phyloP scores from a whole-genome alignment of 257 asterid genomes.

The Jaltomata sinuosa region DNA sequence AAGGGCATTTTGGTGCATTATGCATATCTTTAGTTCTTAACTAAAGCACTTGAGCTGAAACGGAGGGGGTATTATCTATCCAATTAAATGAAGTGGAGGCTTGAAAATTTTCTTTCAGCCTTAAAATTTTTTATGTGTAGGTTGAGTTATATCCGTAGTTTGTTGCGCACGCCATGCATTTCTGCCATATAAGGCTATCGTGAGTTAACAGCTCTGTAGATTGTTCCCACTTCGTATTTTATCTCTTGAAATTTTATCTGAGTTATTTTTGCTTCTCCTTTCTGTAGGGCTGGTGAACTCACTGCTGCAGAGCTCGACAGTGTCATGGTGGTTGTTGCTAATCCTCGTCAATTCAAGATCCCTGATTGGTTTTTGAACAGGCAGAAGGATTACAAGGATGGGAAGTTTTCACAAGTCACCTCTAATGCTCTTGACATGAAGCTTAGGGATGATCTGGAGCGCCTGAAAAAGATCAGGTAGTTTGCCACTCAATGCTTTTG shows the following conservation, averaged over 20 bases:
- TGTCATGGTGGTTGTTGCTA: conserved; percentile 5
- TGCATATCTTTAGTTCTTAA: neutral
- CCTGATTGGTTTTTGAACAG: conserved; percentile 5
- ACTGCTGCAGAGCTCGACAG: conserved; percentile 5
- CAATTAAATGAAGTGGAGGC: neutral
- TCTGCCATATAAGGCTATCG: neutral
- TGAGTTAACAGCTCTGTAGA: neutral
- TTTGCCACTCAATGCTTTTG: neutral
- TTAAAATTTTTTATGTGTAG: neutral
- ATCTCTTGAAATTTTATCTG: neutral
- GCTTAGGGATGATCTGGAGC: conserved; percentile 1
- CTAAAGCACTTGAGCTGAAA: neutral
- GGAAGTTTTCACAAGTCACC: conserved; percentile 1
- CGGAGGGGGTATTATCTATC: neutral
- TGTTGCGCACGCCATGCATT: neutral
- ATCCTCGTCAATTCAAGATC: conserved; percentile 4
- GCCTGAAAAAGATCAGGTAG: conserved; percentile 5
- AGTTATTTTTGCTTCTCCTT: neutral
- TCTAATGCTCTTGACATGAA: conserved; percentile 6
- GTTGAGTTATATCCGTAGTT: neutral
- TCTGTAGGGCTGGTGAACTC: conserved; percentile 5
- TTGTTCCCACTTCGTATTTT: neutral
- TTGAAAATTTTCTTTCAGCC: neutral
- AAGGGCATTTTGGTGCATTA: neutral
- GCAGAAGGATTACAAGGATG: conserved; percentile 7